These are phyloP conservation scores for Beauveria bassiana DNA, from an alignment of 2,329 filamentous ascomycete species.

Conservation along the genomic window DNA sequence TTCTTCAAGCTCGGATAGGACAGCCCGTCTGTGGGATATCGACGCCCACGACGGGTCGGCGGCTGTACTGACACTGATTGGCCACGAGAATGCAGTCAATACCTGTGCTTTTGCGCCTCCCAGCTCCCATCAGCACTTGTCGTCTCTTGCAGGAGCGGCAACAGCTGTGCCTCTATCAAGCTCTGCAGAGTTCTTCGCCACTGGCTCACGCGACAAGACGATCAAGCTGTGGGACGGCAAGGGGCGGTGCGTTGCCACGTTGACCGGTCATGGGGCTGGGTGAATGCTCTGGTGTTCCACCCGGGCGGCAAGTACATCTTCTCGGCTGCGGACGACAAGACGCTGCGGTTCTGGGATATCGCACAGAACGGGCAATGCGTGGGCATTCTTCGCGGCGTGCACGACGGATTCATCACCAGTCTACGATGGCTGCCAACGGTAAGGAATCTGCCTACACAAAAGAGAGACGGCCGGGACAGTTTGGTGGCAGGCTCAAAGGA, in stretches of 20 bases:
- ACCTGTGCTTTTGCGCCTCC: constrained; percentile 83
- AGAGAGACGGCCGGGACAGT: constrained; percentile 27
- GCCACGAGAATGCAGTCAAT: constrained; percentile 79
- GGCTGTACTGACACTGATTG: constrained; percentile 69
- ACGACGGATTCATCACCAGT: constrained; percentile 79
- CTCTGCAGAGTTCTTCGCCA: constrained; percentile 81
- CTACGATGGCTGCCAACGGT: constrained; percentile 74
- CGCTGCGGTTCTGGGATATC: constrained; percentile 87
- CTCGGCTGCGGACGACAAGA: constrained; percentile 82
- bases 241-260: constrained; percentile 75
- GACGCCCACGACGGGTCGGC: constrained; percentile 52
- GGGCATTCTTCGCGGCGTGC: constrained; percentile 67
- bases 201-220: constrained; percentile 80
- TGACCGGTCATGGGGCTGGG: constrained; percentile 93
- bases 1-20: constrained; percentile 75
- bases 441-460: background rate
- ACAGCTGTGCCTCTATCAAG: constrained; percentile 63
- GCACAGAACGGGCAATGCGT: constrained; percentile 84
- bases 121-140: constrained; percentile 65
- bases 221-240: constrained; percentile 84
- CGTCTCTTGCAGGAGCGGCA: constrained; percentile 66
- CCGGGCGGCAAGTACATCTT: constrained; percentile 87
- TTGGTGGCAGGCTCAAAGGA: constrained; percentile 34
- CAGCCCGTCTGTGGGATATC: constrained; percentile 78
- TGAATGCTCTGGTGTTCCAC: constrained; percentile 78